phyloP scores from a whole-genome alignment of 2,329 filamentous ascomycete genomes.

The Bisporella sp. region DNA sequence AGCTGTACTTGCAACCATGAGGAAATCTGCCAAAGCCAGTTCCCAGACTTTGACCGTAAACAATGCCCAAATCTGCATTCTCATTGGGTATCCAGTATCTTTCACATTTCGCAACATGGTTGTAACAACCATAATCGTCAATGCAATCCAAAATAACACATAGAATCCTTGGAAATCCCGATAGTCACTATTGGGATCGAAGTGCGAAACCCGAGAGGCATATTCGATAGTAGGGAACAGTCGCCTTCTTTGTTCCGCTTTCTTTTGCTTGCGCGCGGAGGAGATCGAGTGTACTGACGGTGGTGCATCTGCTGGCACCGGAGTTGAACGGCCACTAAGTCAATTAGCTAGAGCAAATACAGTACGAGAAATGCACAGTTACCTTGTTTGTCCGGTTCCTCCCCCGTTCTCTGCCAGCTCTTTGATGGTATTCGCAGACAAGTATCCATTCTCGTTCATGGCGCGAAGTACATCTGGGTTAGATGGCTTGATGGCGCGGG shows the following conservation, averaged over 20 bases:
- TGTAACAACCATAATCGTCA: slow-evolving; percentile 95
- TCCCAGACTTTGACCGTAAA: slow-evolving; percentile 88
- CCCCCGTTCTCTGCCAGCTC: slow-evolving; percentile 14
- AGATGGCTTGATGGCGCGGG: slow-evolving; percentile 19
- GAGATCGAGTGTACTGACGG: slow-evolving; percentile 84
- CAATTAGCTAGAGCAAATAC: slow-evolving; percentile 5
- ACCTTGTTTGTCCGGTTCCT: slow-evolving; percentile 24
- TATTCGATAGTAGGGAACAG: slow-evolving; percentile 94
- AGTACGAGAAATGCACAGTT: not conserved
- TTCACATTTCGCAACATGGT: slow-evolving; percentile 90
- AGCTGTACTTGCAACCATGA: slow-evolving; percentile 75
- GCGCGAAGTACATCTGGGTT: slow-evolving; percentile 21
- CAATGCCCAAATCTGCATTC: slow-evolving; percentile 79
- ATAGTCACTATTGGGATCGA: slow-evolving; percentile 87
- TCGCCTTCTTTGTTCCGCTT: slow-evolving; percentile 72
- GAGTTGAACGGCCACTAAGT: slow-evolving; percentile 71
- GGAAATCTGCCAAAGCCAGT: slow-evolving; percentile 71
- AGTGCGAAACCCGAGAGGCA: slow-evolving; percentile 84
- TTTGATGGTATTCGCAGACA: slow-evolving; percentile 9
- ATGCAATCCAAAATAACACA: slow-evolving; percentile 93
- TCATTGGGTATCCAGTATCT: slow-evolving; percentile 82
- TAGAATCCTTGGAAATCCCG: slow-evolving; percentile 96
- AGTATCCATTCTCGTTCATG: slow-evolving; percentile 17
- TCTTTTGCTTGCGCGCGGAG: slow-evolving; percentile 73
- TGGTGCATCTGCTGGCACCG: slow-evolving; percentile 82